These are phyloP conservation scores for Dendrobium chrysotoxum DNA, from an alignment of 106 monocot genomes.

Conservation along the genomic window DNA sequence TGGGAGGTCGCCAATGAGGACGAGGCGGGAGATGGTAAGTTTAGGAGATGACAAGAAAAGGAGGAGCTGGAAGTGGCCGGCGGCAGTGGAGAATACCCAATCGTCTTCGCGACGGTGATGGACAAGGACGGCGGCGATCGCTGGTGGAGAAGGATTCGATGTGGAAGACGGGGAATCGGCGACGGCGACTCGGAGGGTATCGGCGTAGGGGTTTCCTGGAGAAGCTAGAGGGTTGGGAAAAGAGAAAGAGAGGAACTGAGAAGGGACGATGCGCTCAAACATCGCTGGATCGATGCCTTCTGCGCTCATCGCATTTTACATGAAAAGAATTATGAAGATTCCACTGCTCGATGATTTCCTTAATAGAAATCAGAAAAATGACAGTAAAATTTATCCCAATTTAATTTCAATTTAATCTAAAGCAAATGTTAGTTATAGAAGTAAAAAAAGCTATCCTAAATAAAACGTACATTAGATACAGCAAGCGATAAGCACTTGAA, in stretches of 20 bases:
- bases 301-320: background rate
- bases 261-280: constrained; percentile 42
- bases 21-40: constrained; percentile 29
- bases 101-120: constrained; percentile 59
- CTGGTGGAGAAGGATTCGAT: background rate
- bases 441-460: too few species aligned
- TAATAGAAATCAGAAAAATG: too few species aligned
- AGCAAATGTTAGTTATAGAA: too few species aligned
- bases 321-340: too few species aligned
- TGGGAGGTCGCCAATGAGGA: constrained; percentile 44
- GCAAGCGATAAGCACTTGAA: too few species aligned
- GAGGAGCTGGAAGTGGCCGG: constrained; percentile 68
- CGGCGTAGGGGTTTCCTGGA: constrained; percentile 13
- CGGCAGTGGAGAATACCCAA: constrained; percentile 66
- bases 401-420: too few species aligned
- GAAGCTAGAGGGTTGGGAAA: constrained; percentile 39
- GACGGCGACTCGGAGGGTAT: constrained; percentile 53
- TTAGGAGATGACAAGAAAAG: constrained; percentile 19
- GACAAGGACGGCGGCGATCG: constrained; percentile 54
- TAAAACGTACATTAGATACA: too few species aligned
- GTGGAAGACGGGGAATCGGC: constrained; percentile 43
- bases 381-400: too few species aligned
- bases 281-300: constrained; percentile 8
- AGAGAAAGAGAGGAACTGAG: constrained; percentile 52
- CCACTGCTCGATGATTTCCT: too few species aligned